Evolutionary conservation across 768 basidiomycete genomes (phyloP), one percentile per base, ranked within the genome.

Genomic region (Crassisporium funariophilum): DNA sequence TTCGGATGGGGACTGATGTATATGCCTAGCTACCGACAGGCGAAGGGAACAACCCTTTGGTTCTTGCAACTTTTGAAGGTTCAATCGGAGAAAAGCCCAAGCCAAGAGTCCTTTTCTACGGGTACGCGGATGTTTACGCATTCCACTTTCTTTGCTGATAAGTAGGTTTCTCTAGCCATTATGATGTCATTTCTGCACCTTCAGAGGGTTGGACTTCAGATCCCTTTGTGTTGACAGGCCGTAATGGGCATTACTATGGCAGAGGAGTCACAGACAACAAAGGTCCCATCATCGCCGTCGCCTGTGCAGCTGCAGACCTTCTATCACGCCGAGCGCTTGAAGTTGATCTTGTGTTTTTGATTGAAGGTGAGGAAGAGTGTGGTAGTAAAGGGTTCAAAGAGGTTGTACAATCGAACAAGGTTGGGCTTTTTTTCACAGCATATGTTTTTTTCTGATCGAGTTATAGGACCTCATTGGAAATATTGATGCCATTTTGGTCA

Each of bases 321-420:
- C 77, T 94, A 3, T 73, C 82, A 20, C 72, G 74, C 10, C 76
- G 92, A 1, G 78, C 84, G 9, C 78, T 99, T 2, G 90, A 81
- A 17, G 77, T 94, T 0, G 97, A 99, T 60, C 63, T 99, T 1
- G 84, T 98, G 4, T 83, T 98, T 62, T 66, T 98, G 41, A 83
- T 98, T 12, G 97, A 99, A 67, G 97, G 97, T 0, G 95, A 98
- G 62, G 97, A 97, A 62, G 97, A 99, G 64, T 83, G 82, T n/a
- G 95, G 95, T 1, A 95, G 93, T 61, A 65, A 75, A 4, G 93
- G 95, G 0, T 95, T 99, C 59, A 77, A 71, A 29, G 81, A 89
- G n/a, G 79, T 87, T 2, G 87, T 98, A 8, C 58, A 70, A 45
- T 77, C 73, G 45, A 74, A 93, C 65, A 93, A 91, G 81, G 91